Conservation (phyloP, 2,329 filamentous ascomycete species). For the Colletotrichum endophyticum region DNA sequence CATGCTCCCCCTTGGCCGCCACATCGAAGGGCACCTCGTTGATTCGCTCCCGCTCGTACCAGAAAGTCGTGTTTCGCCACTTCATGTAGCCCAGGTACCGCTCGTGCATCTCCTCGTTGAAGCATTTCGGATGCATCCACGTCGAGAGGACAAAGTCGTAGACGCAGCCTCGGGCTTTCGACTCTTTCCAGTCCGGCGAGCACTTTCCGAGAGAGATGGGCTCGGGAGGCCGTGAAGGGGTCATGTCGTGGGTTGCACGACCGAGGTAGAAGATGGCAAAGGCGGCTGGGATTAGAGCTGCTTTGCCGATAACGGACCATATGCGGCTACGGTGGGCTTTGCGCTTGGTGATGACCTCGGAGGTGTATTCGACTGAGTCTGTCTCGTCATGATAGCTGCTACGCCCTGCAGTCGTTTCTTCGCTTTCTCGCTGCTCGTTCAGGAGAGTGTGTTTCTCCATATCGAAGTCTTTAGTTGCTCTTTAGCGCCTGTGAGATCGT, state of each 20-base stretch:
- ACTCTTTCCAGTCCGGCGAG: slow-evolving; percentile 23
- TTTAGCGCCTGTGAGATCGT: not conserved
- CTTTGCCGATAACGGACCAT: not conserved
- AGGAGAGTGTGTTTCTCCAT: not conserved
- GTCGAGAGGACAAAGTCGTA: slow-evolving; percentile 13
- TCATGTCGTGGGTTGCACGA: not conserved
- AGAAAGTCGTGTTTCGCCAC: slow-evolving; percentile 13
- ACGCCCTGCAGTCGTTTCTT: not conserved
- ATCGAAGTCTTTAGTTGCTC: not conserved
- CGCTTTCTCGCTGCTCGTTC: not conserved
- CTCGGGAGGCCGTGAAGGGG: not conserved
- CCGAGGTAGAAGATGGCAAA: slow-evolving; percentile 1
- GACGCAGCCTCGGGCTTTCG: slow-evolving; percentile 26
- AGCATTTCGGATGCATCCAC: slow-evolving; percentile 26
- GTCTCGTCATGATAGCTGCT: not conserved
- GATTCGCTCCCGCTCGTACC: slow-evolving; percentile 5
- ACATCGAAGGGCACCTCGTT: slow-evolving; percentile 8
- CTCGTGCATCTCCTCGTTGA: slow-evolving; percentile 13
- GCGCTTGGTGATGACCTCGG: not conserved
- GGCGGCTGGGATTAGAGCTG: not conserved
- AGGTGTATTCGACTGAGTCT: not conserved
- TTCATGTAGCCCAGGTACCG: slow-evolving; percentile 5
- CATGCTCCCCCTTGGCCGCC: slow-evolving; percentile 3
- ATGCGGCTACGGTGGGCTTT: not conserved
- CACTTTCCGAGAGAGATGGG: slow-evolving; percentile 2